These are phyloP conservation scores for Rubia yunnanensis DNA, from an alignment of 257 asterid species.

Conservation along the genomic window DNA sequence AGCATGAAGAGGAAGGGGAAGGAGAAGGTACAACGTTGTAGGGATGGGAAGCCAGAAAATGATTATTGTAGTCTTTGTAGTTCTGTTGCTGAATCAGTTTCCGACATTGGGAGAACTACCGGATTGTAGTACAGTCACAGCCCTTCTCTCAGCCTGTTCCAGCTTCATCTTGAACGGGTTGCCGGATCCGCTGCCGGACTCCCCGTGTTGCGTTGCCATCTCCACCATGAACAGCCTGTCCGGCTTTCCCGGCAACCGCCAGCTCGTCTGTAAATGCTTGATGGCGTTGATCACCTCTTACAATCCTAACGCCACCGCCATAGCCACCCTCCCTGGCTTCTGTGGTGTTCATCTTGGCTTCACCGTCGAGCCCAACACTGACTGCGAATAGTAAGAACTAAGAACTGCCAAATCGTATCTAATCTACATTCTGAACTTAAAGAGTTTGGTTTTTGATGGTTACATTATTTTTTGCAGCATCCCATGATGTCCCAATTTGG, in stretches of 20 bases:
- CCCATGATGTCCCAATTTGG: neutral
- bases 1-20: neutral
- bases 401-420: neutral
- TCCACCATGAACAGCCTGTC: constrained; percentile 39
- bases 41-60: constrained; percentile 5
- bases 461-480: constrained; percentile 8
- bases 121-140: constrained; percentile 63
- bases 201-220: constrained; percentile 88
- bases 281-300: constrained; percentile 45
- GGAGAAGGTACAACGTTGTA: neutral
- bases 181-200: constrained; percentile 68
- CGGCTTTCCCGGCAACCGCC: constrained; percentile 38
- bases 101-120: constrained; percentile 1
- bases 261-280: constrained; percentile 57
- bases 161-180: constrained; percentile 49
- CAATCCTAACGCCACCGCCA: constrained; percentile 71
- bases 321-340: constrained; percentile 85
- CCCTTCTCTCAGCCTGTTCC: constrained; percentile 60
- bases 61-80: neutral
- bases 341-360: constrained; percentile 90
- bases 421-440: no score
- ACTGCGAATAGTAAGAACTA: constrained; percentile 68
- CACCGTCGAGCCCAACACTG: constrained; percentile 70
- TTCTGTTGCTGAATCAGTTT: constrained; percentile 2
- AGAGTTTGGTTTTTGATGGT: neutral